These are phyloP conservation scores for Nakataea oryzae DNA, from an alignment of 2,329 filamentous ascomycete species.

Conservation along the genomic window DNA sequence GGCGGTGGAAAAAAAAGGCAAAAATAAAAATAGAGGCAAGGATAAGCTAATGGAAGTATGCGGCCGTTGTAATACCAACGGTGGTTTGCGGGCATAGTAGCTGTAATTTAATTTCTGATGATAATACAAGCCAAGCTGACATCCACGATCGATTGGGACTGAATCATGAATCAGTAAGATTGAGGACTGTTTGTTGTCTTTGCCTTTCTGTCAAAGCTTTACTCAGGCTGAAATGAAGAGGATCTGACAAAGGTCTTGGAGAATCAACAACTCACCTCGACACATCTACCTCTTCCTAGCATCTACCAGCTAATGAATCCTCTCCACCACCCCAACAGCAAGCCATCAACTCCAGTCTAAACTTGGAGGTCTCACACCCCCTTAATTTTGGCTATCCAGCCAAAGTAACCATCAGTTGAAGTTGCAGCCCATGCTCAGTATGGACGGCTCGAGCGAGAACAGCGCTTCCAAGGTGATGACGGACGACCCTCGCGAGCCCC, in stretches of 20 bases:
- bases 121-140: not conserved
- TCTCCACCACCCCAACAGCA: no score
- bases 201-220: not conserved
- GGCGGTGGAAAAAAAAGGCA: not conserved
- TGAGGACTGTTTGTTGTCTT: no score
- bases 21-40: not conserved
- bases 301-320: no score
- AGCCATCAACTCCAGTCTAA: no score
- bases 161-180: no score
- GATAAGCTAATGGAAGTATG: not conserved
- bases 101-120: not conserved
- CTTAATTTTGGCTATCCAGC: not conserved
- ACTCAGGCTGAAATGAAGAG: not conserved
- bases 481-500: not conserved
- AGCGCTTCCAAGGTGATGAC: not conserved
- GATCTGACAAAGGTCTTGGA: not conserved
- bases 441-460: not conserved
- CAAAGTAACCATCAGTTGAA: no score
- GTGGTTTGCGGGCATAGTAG: not conserved
- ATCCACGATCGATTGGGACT: not conserved
- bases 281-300: no score
- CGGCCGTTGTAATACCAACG: no score
- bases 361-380: no score
- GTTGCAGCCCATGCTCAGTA: no score
- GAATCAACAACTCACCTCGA: no score